A percentile compares a stretch with the other conserved stretches of the same genome.
Evolutionary conservation across 2,329 filamentous ascomycete genomes (phyloP).

Genomic region (Botrytis medusae): DNA sequence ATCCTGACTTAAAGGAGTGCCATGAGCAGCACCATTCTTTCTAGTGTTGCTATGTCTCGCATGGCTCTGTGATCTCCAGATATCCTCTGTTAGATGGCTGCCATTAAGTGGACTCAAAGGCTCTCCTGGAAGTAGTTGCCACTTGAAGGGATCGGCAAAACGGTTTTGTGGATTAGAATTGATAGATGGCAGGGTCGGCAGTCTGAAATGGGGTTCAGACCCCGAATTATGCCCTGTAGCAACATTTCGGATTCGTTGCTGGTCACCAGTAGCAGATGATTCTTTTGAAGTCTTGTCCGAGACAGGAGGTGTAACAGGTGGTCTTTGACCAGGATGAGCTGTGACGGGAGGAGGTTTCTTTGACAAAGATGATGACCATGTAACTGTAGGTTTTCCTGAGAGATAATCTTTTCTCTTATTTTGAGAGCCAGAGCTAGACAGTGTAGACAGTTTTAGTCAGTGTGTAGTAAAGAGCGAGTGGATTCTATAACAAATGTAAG

Average conservation of each 20-base stretch:
- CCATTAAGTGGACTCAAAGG: not conserved
- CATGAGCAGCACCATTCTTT: not conserved
- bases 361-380: not conserved
- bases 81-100: not conserved
- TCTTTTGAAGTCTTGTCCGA: not conserved
- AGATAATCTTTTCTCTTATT: not conserved
- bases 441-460: not conserved
- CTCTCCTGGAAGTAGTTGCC: not conserved
- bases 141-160: not conserved
- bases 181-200: not conserved
- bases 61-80: not conserved
- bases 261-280: not conserved
- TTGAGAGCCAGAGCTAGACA: not conserved
- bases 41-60: not conserved
- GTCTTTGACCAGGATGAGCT: not conserved
- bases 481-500: not conserved
- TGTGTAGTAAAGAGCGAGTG: not conserved
- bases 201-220: not conserved
- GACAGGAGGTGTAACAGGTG: not conserved
- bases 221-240: not conserved
- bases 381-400: not conserved
- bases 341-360: too few relatives aligned
- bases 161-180: not conserved
- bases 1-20: not conserved
- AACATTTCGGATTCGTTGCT: not conserved